Evolutionary conservation across 495 filamentous ascomycete species (phyloP), one percentile per base, ranked within the genome.

Genomic region (Penicillium pulvis): DNA sequence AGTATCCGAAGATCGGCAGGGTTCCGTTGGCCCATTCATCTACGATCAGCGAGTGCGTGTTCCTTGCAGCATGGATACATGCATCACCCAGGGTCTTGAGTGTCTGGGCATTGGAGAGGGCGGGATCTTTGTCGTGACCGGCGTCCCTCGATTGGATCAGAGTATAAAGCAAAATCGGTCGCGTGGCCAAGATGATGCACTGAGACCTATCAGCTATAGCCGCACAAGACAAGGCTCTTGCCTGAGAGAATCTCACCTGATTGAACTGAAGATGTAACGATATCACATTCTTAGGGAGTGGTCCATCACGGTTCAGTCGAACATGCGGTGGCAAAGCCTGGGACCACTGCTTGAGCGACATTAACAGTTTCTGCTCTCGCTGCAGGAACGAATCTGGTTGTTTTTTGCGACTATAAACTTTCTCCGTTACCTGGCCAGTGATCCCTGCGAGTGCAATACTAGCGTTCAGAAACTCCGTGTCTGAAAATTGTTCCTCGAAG

Each of bases 11-110:
- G 19, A 73, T 68, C 0, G 67, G 62, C 6, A 76, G 56, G 6
- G 71, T 69, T 9, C 70, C 70, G 48, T 71, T 71, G 1, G 65
- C 61, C 71, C 73, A 76, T n/a, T 71, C 70, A 8, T 69, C 70
- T 30, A 68, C 57, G n/a, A 74, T 67, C 11, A 76, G 57, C 1
- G 57, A 60, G 60, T 71, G 60, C 0, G 62, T 68, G 51, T 73
- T 61, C 35, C 68, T 56, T 24, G 71, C 68, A 44, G 69, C 64
- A 20, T 70, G 62, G 24, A 69, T 69, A 57, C 73, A 76, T 23
- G 73, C 68, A 20, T 74, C 68, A 23, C 66, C 60, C 1, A 75
- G 56, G 1, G 71, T 69, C 35, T 66, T 62, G 4, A 68, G 31
- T 0, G 57, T 63, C 24, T 64, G 65, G 4, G 43, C 52, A 24